Conservation (phyloP, 352 stramenopile genomes). For the Thraustochytrium sp. region DNA sequence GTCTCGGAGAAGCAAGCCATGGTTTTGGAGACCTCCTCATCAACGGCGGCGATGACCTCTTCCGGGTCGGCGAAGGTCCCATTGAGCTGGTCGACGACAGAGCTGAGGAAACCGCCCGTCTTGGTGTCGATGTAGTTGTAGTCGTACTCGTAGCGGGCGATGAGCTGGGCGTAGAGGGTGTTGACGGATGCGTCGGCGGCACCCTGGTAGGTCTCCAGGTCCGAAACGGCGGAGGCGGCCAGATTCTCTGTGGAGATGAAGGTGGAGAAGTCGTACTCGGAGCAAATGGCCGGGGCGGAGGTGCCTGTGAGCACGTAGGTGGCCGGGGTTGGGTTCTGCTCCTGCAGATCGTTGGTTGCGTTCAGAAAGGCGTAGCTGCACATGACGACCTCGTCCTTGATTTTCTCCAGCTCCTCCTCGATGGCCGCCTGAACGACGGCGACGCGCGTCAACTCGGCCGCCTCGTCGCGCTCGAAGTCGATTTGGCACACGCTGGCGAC, state of each 20-base stretch:
- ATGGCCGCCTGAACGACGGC: background rate
- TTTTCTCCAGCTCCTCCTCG: background rate
- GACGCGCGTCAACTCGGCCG: background rate
- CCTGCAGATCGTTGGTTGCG: background rate
- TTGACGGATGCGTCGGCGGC: background rate
- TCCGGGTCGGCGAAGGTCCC: background rate
- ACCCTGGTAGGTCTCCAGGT: slow-evolving; percentile 19
- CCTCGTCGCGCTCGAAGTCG: background rate
- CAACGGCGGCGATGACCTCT: background rate
- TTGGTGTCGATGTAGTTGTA: slow-evolving; percentile 1
- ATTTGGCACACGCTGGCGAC: background rate
- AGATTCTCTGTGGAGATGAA: background rate
- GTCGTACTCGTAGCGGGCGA: background rate
- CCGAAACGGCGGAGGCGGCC: background rate
- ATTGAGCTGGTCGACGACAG: background rate
- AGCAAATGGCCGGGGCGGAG: background rate
- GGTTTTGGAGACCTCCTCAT: background rate
- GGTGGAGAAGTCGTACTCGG: background rate
- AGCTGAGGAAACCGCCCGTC: background rate
- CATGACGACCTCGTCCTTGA: background rate
- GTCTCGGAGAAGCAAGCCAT: background rate
- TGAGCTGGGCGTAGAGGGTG: background rate
- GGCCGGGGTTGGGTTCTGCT: background rate
- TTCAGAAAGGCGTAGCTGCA: background rate
- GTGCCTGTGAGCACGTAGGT: background rate